Conservation (phyloP, 352 stramenopile species). For the Globisporangium camurandrum region DNA sequence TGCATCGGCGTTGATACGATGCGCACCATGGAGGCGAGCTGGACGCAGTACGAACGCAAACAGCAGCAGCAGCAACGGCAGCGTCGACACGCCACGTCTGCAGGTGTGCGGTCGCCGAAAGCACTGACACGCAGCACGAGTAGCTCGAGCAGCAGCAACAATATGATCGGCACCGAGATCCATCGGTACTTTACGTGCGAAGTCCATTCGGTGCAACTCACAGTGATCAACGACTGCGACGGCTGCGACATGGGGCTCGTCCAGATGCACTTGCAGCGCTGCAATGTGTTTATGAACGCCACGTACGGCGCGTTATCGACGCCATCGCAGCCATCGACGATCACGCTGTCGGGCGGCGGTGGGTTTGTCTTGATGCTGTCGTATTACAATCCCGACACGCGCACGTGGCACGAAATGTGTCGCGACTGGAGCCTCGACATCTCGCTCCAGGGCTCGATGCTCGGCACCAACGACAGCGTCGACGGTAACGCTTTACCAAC, state of each 20-base stretch:
- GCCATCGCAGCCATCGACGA: constrained; percentile 26
- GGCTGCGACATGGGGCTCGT: constrained; percentile 81
- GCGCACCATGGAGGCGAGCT: constrained; percentile 25
- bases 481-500: not conserved
- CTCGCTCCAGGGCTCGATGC: constrained; percentile 49
- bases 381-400: constrained; percentile 80
- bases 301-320: constrained; percentile 29
- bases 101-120: constrained; percentile 13
- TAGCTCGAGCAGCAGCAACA: not conserved
- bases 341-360: constrained; percentile 61
- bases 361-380: constrained; percentile 53
- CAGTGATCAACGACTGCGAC: constrained; percentile 82
- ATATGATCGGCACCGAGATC: constrained; percentile 25
- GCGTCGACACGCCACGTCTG: too few species aligned
- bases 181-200: constrained; percentile 78
- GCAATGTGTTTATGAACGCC: constrained; percentile 69
- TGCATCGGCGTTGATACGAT: constrained; percentile 46
- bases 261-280: constrained; percentile 63
- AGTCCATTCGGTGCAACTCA: constrained; percentile 53
- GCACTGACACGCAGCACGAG: constrained; percentile 1
- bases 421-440: constrained; percentile 66
- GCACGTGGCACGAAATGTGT: constrained; percentile 77
- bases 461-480: not conserved
- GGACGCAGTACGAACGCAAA: constrained; percentile 15
- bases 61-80: constrained; percentile 2